phyloP scores from a whole-genome alignment of 208 protist species.

The Leishmania aethiopica region DNA sequence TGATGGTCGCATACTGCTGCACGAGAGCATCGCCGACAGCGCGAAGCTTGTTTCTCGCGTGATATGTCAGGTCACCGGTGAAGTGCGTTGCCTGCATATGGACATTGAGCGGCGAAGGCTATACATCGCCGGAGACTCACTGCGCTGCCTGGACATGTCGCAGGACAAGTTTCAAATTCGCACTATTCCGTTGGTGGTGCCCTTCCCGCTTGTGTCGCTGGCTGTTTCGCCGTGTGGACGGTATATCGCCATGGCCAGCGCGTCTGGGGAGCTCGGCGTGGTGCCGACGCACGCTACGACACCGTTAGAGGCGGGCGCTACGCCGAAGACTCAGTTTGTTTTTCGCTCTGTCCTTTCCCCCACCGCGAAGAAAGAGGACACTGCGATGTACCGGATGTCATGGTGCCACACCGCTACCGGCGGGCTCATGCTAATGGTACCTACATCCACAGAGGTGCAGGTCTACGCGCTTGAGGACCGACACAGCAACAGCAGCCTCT shows the following conservation, averaged over 20 bases:
- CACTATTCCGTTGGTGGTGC: conserved; percentile 63
- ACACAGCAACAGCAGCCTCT: background rate
- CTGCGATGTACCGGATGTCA: conserved; percentile 47
- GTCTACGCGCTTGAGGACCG: conserved; percentile 30
- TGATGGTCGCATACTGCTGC: conserved; percentile 76
- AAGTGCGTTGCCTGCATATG: conserved; percentile 74
- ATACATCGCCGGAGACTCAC: conserved; percentile 87
- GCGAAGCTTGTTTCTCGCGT: conserved; percentile 50
- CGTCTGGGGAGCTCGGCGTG: conserved; percentile 56
- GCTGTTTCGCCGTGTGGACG: conserved; percentile 68
- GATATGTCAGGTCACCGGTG: conserved; percentile 79
- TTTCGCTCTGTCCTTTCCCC: conserved; percentile 52
- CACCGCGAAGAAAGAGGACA: conserved; percentile 48
- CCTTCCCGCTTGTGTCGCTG: conserved; percentile 63
- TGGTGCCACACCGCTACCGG: conserved; percentile 45
- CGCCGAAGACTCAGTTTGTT: conserved; percentile 22
- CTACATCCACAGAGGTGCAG: conserved; percentile 44
- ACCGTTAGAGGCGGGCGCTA: background rate
- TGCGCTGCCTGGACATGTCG: conserved; percentile 71
- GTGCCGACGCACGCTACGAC: conserved; percentile 10
- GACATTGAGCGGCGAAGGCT: conserved; percentile 58
- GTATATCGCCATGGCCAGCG: conserved; percentile 70
- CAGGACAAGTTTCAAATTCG: conserved; percentile 45
- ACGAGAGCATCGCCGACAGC: conserved; percentile 56
- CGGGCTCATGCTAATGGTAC: conserved; percentile 56